Evolutionary conservation across 129 eudicot species (phyloP).

Genomic region (Sambucus nigra): DNA sequence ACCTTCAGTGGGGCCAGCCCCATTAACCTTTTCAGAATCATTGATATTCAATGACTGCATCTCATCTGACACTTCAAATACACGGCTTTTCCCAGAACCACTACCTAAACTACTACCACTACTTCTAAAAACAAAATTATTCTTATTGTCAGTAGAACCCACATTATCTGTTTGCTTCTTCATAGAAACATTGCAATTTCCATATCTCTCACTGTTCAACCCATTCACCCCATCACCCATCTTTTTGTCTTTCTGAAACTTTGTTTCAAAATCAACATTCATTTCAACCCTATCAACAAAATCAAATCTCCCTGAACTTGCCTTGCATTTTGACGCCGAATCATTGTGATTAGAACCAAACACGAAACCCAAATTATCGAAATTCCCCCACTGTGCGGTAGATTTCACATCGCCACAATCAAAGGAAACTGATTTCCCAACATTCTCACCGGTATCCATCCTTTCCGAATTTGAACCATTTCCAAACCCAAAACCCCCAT

Average conservation of each 20-base stretch:
- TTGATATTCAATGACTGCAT: constrained; percentile 37
- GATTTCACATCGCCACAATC: no score
- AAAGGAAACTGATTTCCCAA: no score
- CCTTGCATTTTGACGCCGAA: constrained; percentile 1
- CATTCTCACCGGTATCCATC: no score
- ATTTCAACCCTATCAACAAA: constrained; percentile 5
- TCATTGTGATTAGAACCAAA: constrained; percentile 19
- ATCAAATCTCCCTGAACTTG: not conserved
- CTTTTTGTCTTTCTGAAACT: constrained; percentile 17
- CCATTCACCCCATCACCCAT: constrained; percentile 11
- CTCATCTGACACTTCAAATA: constrained; percentile 30
- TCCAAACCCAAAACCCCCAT: no score
- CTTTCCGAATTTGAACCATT: no score
- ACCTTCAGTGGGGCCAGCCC: constrained; percentile 11
- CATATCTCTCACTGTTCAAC: constrained; percentile 17
- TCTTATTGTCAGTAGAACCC: constrained; percentile 11
- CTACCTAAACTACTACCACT: constrained; percentile 13
- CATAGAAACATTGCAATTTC: constrained; percentile 12
- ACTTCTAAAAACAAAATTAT: constrained; percentile 19
- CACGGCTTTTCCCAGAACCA: constrained; percentile 12
- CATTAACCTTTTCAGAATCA: constrained; percentile 18
- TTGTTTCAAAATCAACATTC: constrained; percentile 8
- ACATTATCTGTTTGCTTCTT: constrained; percentile 11
- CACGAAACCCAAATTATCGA: constrained; percentile 16
- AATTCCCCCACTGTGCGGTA: not conserved